Conservation (phyloP, 352 stramenopile species). For the Phytophthora quininea region DNA sequence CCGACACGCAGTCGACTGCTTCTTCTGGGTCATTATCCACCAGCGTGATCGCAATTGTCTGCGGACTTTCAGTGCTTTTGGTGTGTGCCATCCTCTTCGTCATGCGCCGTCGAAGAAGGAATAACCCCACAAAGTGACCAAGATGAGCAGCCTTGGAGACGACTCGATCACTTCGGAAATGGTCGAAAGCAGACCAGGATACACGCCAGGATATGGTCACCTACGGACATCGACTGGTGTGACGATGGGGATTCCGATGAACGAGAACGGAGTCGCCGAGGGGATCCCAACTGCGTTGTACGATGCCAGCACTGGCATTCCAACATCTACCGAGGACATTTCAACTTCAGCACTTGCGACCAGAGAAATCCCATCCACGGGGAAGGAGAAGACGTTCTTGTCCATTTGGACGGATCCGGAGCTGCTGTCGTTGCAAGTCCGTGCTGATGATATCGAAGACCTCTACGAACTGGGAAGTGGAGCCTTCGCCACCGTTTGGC, state of each 20-base stretch:
- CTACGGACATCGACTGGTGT: slow-evolving; percentile 25
- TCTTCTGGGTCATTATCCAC: slow-evolving; percentile 15
- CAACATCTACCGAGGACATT: slow-evolving; percentile 2
- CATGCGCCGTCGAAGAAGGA: slow-evolving; percentile 17
- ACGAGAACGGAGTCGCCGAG: slow-evolving; percentile 19
- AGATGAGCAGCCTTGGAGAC: slow-evolving; percentile 19
- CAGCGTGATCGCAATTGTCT: slow-evolving; percentile 28
- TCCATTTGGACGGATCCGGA: slow-evolving; percentile 38
- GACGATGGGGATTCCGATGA: slow-evolving; percentile 30
- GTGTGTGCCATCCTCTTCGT: slow-evolving; percentile 16
- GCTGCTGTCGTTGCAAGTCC: slow-evolving; percentile 32
- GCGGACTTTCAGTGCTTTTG: slow-evolving; percentile 22
- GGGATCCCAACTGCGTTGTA: slow-evolving; percentile 15
- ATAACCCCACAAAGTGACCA: slow-evolving; percentile 15
- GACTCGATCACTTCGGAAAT: slow-evolving; percentile 11
- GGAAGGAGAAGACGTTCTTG: slow-evolving; percentile 16
- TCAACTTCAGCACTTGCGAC: slow-evolving; percentile 9
- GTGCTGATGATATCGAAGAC: slow-evolving; percentile 35
- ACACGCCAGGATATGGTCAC: slow-evolving; percentile 9
- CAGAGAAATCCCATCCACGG: slow-evolving; percentile 4
- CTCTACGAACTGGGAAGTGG: slow-evolving; percentile 29
- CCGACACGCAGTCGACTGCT: background rate
- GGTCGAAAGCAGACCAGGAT: slow-evolving; percentile 1
- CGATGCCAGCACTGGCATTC: slow-evolving; percentile 14
- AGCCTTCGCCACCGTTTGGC: slow-evolving; percentile 38